Base-by-base conservation (phyloP, 1,284 basidiomycete genomes). In the Cutaneotrichosporon cavernicola region DNA sequence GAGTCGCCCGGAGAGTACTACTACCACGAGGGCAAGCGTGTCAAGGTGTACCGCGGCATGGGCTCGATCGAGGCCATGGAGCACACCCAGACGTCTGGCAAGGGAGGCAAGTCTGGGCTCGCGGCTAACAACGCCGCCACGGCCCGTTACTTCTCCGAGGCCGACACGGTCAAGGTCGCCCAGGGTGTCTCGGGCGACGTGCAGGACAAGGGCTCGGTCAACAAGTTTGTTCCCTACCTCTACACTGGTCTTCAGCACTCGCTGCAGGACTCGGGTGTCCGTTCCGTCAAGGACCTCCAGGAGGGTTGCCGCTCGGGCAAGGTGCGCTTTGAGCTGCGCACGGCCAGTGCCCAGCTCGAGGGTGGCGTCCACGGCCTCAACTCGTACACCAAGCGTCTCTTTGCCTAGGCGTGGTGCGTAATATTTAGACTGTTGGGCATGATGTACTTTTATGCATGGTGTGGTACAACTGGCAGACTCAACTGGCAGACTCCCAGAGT, bases 1-100 rank as follows among this genome's bases (percentile, higher is more conserved):
- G 96, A 99, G 81, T 93, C 94, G 0, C 96, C 97, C 0, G 97
- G 97, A 72, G 95, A 98, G 82, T 99, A 97, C 85, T 98, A 96
- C 81, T 97, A 96, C 82, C 93, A 97, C 78, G 95, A 98, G 73
- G 96, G 96, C 72, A 96, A 97, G 85, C 89, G 97, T 55, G 91
- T 99, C 78, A 99, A 99, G 85, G 88, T 95, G 47, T 99, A 99
- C 83, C 90, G 97, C 67, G 96, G 97, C 13, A 99, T 99, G 96
- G 96, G 96, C 49, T 92, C 90, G 72, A 85, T 97, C 73, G 94
- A 97, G 82, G 94, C 94, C 13, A 97, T 97, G 94, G 92, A 94
- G 74, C 88, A 92, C 76, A 89, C 90, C 60, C 89, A 88, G 75
- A 81, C 77, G 62, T 71, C 69, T 52, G 74, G 82, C 68, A 68